A percentile compares a stretch with the other conserved stretches of the same genome.
These are phyloP conservation scores for Rutidosis leptorrhynchoides DNA, from an alignment of 129 eudicot genomes.

Conservation along the genomic window DNA sequence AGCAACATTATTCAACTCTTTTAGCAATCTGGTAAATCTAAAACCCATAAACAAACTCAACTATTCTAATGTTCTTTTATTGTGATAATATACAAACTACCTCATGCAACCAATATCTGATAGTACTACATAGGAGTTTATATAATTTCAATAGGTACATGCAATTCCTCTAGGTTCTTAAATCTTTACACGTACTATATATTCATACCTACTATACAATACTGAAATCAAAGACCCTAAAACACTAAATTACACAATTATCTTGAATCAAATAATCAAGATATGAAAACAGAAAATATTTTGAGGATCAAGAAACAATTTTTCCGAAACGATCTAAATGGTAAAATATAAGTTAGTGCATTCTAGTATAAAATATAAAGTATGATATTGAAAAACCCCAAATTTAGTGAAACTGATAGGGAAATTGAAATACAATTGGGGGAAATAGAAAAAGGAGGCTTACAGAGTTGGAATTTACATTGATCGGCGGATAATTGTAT, in stretches of 20 bases:
- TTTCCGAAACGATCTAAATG: background rate
- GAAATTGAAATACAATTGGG: background rate
- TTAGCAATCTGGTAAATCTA: background rate
- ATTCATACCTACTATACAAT: background rate
- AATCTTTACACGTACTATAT: background rate
- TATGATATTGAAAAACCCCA: background rate
- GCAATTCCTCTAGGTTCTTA: background rate
- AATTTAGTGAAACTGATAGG: background rate
- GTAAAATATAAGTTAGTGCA: background rate
- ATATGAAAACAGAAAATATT: too few relatives aligned
- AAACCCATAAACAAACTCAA: background rate
- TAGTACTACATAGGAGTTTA: too few relatives aligned
- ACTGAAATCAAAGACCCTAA: background rate
- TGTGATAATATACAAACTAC: background rate
- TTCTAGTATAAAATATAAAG: background rate
- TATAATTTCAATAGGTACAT: background rate
- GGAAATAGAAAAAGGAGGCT: background rate
- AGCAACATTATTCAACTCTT: background rate
- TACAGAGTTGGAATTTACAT: conserved; percentile 10
- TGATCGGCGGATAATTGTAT: background rate
- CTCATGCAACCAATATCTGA: background rate
- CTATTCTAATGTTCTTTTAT: background rate
- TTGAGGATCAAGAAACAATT: background rate
- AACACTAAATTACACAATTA: background rate
- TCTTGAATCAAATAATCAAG: background rate